Conservation (phyloP, 1,284 basidiomycete genomes). For the Blastosporella zonata region DNA sequence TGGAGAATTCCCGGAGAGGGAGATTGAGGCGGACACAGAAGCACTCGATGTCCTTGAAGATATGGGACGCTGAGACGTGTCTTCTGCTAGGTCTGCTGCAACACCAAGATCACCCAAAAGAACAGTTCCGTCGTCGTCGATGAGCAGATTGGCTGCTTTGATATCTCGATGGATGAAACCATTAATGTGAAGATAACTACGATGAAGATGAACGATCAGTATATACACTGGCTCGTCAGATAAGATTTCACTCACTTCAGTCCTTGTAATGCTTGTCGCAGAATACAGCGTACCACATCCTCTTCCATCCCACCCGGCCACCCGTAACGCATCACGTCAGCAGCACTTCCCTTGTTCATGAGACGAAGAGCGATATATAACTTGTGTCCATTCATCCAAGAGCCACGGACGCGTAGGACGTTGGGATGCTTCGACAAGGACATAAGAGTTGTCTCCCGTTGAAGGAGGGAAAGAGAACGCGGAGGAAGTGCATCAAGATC, state of each 20-base stretch:
- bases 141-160: conserved; percentile 86
- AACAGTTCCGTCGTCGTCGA: conserved; percentile 87
- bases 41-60: conserved; percentile 9
- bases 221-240: neutral
- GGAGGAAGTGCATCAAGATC: conserved; percentile 79
- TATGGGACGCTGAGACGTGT: conserved; percentile 35
- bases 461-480: conserved; percentile 64
- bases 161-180: conserved; percentile 89
- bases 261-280: conserved; percentile 81
- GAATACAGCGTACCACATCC: conserved; percentile 78
- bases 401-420: conserved; percentile 84
- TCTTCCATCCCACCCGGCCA: conserved; percentile 88
- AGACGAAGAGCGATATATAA: conserved; percentile 85
- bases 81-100: conserved; percentile 74
- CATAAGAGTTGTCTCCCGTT: conserved; percentile 88
- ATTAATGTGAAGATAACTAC: conserved; percentile 83
- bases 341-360: conserved; percentile 86
- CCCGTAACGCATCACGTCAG: conserved; percentile 82
- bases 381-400: conserved; percentile 83
- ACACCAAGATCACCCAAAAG: conserved; percentile 87
- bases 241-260: conserved; percentile 57
- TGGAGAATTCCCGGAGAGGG: conserved; percentile 11
- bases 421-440: conserved; percentile 92
- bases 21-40: conserved; percentile 10
- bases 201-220: neutral